These are phyloP conservation scores for Simmondsia chinensis DNA, from an alignment of 148 eudicot species.

Conservation along the genomic window DNA sequence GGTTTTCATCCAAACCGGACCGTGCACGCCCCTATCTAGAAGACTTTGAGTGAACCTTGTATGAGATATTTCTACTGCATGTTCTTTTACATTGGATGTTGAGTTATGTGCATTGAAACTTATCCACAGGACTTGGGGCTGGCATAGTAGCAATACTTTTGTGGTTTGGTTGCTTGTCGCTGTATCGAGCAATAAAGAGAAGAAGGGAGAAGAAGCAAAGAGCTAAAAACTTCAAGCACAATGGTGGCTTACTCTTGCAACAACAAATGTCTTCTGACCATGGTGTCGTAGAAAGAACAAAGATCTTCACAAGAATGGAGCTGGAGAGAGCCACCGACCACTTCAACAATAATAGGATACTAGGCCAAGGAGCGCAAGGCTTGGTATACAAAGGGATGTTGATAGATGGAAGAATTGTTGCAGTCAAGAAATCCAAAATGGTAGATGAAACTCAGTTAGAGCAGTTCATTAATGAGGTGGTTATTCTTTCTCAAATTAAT, in stretches of 20 bases:
- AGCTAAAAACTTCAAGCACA: conserved; percentile 13
- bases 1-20: too few relatives aligned
- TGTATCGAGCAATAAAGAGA: conserved; percentile 4
- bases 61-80: too few relatives aligned
- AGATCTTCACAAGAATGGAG: conserved; percentile 5
- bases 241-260: conserved; percentile 21
- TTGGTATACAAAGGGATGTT: conserved; percentile 19
- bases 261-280: conserved; percentile 18
- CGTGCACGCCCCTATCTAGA: too few relatives aligned
- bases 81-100: too few relatives aligned
- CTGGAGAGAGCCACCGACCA: conserved; percentile 16
- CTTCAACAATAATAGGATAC: conserved; percentile 17
- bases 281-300: conserved; percentile 6
- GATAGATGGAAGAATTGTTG: conserved; percentile 21
- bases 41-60: too few relatives aligned
- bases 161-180: conserved; percentile 7
- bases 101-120: too few relatives aligned
- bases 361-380: conserved; percentile 25
- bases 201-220: conserved; percentile 6
- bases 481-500: conserved; percentile 18
- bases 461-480: conserved; percentile 22
- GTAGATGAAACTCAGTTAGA: conserved; percentile 17
- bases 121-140: conserved; percentile 2
- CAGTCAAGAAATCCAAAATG: conserved; percentile 13
- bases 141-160: conserved; percentile 9